A percentile compares a stretch with the other conserved stretches of the same genome.
Evolutionary conservation across 2,329 filamentous ascomycete genomes (phyloP).

Genomic region (Fusarium proliferatum): DNA sequence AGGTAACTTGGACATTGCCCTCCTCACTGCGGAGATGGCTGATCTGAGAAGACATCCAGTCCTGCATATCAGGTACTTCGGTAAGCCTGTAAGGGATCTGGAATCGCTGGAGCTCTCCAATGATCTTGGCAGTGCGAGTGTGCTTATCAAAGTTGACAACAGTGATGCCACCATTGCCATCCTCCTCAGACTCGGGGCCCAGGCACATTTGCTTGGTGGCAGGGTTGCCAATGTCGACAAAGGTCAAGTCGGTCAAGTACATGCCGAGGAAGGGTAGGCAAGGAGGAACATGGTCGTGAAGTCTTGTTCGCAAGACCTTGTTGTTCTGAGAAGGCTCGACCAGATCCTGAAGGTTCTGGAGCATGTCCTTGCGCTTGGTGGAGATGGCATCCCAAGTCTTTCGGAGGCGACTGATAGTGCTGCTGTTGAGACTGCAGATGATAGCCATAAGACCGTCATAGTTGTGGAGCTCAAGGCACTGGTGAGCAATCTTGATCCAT

Average conservation of each 20-base stretch:
- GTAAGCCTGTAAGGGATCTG: slow-evolving; percentile 90
- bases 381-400: slow-evolving; percentile 94
- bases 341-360: slow-evolving; percentile 83
- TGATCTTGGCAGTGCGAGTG: slow-evolving; percentile 92
- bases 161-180: slow-evolving; percentile 72
- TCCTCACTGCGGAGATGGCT: slow-evolving; percentile 73
- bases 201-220: slow-evolving; percentile 78
- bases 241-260: slow-evolving; percentile 95
- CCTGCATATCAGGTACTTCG: slow-evolving; percentile 88
- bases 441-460: slow-evolving; percentile 98
- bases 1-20: slow-evolving; percentile 68
- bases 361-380: slow-evolving; percentile 80
- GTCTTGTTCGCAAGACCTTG: slow-evolving; percentile 81
- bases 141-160: slow-evolving; percentile 99
- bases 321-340: slow-evolving; percentile 94
- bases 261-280: slow-evolving; percentile 96
- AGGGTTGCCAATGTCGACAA: slow-evolving; percentile 94
- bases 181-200: slow-evolving; percentile 63
- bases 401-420: slow-evolving; percentile 86
- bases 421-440: slow-evolving; percentile 92
- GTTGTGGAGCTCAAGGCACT: slow-evolving; percentile 90
- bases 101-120: slow-evolving; percentile 94
- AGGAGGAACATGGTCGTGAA: slow-evolving; percentile 88
- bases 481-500: slow-evolving; percentile 94
- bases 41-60: slow-evolving; percentile 90